Base-by-base conservation (phyloP, 768 basidiomycete genomes). In the Aureoboletus auriporus region DNA sequence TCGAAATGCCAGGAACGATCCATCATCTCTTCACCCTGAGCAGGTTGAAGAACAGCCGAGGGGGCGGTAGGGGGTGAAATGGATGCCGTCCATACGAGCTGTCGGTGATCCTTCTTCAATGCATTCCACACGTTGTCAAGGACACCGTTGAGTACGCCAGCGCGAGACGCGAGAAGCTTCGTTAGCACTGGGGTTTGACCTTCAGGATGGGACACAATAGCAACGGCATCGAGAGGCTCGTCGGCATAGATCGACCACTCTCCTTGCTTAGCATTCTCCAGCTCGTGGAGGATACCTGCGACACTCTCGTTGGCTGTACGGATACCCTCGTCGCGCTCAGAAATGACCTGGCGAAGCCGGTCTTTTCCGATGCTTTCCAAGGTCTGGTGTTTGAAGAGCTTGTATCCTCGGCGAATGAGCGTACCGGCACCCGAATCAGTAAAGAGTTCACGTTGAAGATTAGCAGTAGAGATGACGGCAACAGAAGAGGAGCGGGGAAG, bases 1-100 rank as follows among this genome's bases (percentile, higher is more conserved):
- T 99, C 95, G 60, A 97, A 99, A 72, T 99, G 95, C 96, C 96
- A 99, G 4, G 86, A 80, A 35, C 94, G 83, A 70, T 96, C 94
- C 42, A 63, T 54, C 47, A 62, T 63, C 71, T 98, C 95, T 65
- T 98, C 95, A 55, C 97, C 93, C 29, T 56, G 62, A 36, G 52
- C 43, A 27, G 50, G 44, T 0, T 58, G 52, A 23, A 40, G 35
- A 26, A 29, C 8, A 30, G 43, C 23, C 6, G 28, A 48, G 16
- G 58, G 51, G 0, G 50, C 42, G 11, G 50, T 36, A 41, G 52
- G 54, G 6, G 56, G 8, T 12, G 62, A 50, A 5, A 85, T 85
- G 57, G 86, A 88, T 0, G 92, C 86, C n/a, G 94, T 97, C 96
- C 96, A 98, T 78, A 99, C 96, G 35, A 99, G 78, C 50, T 82